Evolutionary conservation across 169 alveolate species (phyloP).

Genomic region (Eimeria necatrix): DNA sequence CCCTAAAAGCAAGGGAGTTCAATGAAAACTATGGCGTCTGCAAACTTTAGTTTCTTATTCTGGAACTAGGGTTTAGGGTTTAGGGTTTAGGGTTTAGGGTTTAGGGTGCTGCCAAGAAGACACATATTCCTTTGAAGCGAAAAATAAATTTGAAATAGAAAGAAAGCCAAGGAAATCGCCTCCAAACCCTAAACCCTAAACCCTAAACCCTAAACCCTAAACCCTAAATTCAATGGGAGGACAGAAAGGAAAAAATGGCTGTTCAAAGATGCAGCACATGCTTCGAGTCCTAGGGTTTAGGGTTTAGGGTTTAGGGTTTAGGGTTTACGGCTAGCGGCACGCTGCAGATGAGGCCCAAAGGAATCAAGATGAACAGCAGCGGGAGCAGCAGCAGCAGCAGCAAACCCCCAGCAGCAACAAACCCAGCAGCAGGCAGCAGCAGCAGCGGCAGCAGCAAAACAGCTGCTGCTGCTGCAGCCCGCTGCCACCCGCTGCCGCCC

Average conservation of each 20-base stretch:
- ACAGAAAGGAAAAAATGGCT: no score
- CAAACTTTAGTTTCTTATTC: not conserved
- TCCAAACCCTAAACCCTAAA: no score
- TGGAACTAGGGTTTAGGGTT: not conserved
- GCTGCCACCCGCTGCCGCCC: not conserved
- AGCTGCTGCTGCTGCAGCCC: not conserved
- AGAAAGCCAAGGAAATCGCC: no score
- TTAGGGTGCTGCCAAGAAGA: no score
- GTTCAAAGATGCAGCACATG: no score
- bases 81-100: not conserved
- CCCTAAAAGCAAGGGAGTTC: not conserved
- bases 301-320: not conserved
- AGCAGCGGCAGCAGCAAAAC: constrained; percentile 22
- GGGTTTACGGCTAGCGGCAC: not conserved
- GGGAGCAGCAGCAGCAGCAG: constrained; percentile 29
- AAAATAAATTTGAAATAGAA: no score
- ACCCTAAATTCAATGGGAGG: no score
- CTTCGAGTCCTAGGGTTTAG: no score
- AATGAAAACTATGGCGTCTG: no score
- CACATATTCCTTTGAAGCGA: no score
- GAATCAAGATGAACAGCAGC: not conserved
- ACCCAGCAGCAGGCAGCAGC: constrained; percentile 45
- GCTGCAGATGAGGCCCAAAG: not conserved
- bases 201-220: no score
- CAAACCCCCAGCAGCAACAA: constrained; percentile 33